Percentiles rank a stretch among this genome's conserved stretches.
phyloP scores from a whole-genome alignment of 2,329 filamentous ascomycete species.

The Fusarium beomiforme region DNA sequence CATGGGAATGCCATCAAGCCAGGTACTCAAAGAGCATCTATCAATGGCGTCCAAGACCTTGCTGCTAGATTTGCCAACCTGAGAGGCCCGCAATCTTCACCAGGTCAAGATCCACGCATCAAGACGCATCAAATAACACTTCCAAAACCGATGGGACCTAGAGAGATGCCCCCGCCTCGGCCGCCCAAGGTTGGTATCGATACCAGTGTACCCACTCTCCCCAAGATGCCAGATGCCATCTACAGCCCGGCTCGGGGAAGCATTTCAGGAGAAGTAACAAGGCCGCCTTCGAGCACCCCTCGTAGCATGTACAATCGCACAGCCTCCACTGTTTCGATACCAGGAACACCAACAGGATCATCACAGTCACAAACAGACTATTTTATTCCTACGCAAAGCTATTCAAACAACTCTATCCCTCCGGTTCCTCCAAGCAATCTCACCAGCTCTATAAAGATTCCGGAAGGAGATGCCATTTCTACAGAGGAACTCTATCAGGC shows the following conservation, averaged over 20 bases:
- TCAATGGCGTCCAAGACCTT: conserved; percentile 58
- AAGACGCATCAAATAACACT: conserved; percentile 59
- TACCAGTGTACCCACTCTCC: conserved; percentile 66
- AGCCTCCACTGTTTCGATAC: conserved; percentile 59
- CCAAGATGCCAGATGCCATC: conserved; percentile 77
- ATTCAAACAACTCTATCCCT: conserved; percentile 40
- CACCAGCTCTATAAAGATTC: conserved; percentile 58
- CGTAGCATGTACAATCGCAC: conserved; percentile 71
- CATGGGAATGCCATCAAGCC: conserved; percentile 65
- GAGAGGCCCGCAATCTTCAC: conserved; percentile 54
- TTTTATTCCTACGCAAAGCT: conserved; percentile 43
- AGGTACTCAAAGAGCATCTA: conserved; percentile 41
- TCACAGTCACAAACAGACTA: conserved; percentile 48
- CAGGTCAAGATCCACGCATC: conserved; percentile 63
- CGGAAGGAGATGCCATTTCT: conserved; percentile 68
- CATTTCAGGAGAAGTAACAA: conserved; percentile 70
- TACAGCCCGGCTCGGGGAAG: conserved; percentile 82
- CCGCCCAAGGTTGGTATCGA: conserved; percentile 60
- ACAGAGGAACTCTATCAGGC: conserved; percentile 77
- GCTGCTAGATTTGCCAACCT: conserved; percentile 67
- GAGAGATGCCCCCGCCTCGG: conserved; percentile 62
- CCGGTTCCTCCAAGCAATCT: conserved; percentile 52
- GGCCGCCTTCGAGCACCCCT: conserved; percentile 72
- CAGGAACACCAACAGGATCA: conserved; percentile 43
- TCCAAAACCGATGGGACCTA: conserved; percentile 56